Evolutionary conservation across 139 green algal species (phyloP).

Genomic region (Tetradesmus obliquus): DNA sequence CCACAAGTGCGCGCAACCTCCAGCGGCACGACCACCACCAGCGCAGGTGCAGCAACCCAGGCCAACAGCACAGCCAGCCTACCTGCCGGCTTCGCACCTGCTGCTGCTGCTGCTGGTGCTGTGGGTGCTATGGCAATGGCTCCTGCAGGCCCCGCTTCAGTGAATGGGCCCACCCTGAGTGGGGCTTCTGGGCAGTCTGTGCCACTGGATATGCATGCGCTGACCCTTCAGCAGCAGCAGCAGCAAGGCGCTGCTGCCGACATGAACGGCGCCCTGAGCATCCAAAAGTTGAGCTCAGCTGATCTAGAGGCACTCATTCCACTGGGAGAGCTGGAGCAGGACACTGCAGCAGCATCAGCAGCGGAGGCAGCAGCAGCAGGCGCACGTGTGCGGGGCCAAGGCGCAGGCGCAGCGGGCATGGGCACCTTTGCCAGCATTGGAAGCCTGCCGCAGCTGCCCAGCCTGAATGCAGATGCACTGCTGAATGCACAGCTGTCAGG

Average conservation of each 20-base stretch:
- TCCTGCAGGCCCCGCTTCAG: background rate
- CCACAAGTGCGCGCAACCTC: background rate
- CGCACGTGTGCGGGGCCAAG: background rate
- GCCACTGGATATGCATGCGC: background rate
- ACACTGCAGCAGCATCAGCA: background rate
- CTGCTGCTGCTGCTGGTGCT: background rate
- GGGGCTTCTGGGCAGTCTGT: background rate
- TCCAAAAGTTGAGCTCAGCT: background rate
- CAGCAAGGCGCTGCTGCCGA: conserved; percentile 1
- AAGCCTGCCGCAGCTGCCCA: background rate
- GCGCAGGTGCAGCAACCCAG: background rate
- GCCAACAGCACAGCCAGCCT: background rate
- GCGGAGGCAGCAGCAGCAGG: conserved; percentile 21
- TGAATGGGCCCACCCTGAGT: background rate
- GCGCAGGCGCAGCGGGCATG: background rate
- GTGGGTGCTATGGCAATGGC: too few relatives aligned
- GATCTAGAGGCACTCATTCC: conserved; percentile 16
- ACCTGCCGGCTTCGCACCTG: background rate
- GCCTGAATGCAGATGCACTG: background rate
- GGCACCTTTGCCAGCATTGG: background rate
- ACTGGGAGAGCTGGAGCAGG: background rate
- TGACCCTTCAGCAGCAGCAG: background rate
- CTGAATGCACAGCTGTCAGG: background rate
- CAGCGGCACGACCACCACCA: background rate
- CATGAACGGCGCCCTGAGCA: background rate